These are phyloP conservation scores for Oryza punctata DNA, from an alignment of 176 grass and related monocot species.

Conservation along the genomic window DNA sequence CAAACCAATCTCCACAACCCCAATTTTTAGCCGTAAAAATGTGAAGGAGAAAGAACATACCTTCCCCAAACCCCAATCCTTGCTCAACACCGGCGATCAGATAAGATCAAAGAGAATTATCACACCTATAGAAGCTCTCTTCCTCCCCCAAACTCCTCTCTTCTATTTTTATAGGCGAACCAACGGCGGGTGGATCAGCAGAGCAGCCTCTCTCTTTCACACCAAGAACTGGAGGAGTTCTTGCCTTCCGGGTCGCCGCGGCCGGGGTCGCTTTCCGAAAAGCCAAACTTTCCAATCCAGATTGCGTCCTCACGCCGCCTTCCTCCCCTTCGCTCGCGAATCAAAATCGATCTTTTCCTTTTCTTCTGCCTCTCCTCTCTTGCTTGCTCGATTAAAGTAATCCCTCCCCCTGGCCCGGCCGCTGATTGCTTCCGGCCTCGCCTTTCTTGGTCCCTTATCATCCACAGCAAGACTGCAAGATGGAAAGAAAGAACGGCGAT, in stretches of 20 bases:
- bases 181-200: not conserved
- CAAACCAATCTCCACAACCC: not conserved
- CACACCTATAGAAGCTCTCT: not conserved
- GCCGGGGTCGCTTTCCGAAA: conserved; percentile 36
- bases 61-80: not conserved
- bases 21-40: too few species aligned
- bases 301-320: conserved; percentile 25
- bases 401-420: too few species aligned
- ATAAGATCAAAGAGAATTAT: not conserved
- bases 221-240: conserved; percentile 19
- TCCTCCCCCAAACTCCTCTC: not conserved
- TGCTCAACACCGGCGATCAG: not conserved
- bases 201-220: not conserved
- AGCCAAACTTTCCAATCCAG: conserved; percentile 18
- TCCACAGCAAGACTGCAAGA: conserved; percentile 22
- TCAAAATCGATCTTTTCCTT: conserved; percentile 19
- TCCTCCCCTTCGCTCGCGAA: conserved; percentile 14
- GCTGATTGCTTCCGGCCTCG: conserved; percentile 25
- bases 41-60: conserved; percentile 26
- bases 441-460: conserved; percentile 34
- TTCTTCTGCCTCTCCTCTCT: not conserved
- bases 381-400: conserved; percentile 36
- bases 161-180: conserved; percentile 48
- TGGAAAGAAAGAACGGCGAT: not conserved
- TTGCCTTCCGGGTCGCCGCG: conserved; percentile 43